phyloP scores from a whole-genome alignment of 352 stramenopile genomes.

The Aphanomyces invadans region DNA sequence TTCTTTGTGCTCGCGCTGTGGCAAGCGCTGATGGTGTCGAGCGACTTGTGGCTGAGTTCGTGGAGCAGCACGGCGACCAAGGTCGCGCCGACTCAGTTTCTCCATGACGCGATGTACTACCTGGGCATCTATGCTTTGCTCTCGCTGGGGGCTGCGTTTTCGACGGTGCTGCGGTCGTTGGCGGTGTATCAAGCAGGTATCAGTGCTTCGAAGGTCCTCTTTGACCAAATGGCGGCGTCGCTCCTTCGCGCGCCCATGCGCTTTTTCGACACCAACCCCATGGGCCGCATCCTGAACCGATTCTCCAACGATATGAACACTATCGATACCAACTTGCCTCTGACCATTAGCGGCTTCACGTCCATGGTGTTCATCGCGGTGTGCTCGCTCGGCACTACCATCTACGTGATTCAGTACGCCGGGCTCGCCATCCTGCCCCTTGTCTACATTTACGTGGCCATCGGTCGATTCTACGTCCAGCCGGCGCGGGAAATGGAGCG shows the following conservation, averaged over 20 bases:
- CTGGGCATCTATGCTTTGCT: constrained; percentile 54
- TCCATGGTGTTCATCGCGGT: constrained; percentile 65
- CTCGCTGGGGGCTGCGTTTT: constrained; percentile 38
- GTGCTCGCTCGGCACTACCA: constrained; percentile 66
- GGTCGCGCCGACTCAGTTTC: background rate
- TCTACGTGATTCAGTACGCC: constrained; percentile 69
- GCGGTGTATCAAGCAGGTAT: constrained; percentile 48
- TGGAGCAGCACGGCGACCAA: constrained; percentile 10
- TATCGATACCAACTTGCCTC: constrained; percentile 81
- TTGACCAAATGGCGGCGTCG: constrained; percentile 79
- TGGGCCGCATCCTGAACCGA: constrained; percentile 85
- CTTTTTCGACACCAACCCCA: constrained; percentile 92
- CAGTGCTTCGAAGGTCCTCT: constrained; percentile 53
- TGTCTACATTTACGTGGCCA: constrained; percentile 62
- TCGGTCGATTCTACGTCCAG: constrained; percentile 38
- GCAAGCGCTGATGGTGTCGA: background rate
- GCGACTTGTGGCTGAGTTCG: constrained; percentile 5
- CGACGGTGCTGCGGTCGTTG: constrained; percentile 53
- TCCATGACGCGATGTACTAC: constrained; percentile 26
- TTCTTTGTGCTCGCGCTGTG: constrained; percentile 16
- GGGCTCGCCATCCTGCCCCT: constrained; percentile 79
- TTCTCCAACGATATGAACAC: constrained; percentile 90
- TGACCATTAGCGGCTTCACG: constrained; percentile 46
- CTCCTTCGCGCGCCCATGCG: constrained; percentile 84
- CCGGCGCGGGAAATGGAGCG: constrained; percentile 48